Evolutionary conservation across 2,329 filamentous ascomycete species (phyloP), one percentile per base, ranked within the genome.

Genomic region (Tolypocladium album): DNA sequence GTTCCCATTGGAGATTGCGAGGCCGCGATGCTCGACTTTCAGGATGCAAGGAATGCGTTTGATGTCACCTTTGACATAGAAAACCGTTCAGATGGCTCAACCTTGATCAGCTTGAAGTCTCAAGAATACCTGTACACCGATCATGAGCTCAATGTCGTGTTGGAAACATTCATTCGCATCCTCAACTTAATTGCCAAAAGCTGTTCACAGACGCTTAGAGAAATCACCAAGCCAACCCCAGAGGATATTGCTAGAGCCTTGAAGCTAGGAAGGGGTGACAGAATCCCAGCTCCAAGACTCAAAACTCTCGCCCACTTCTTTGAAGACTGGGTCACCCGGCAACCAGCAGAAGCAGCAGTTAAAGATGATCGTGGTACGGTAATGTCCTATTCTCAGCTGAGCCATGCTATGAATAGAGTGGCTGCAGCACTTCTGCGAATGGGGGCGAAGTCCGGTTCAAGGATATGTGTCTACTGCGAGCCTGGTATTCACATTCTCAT

Each of bases 121-220:
- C 59, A 60, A n/a, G 38, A 58, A 7, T 55, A 60, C 50, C 40
- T 60, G 38, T 60, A 58, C 50, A 55, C 55, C 4, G 34, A 45
- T 1, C 56, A 60, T 24, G 59, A 55, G 34, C 40, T 57, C 5
- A 7, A 13, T 2, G n/a, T 60, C 13, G 31, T 60, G 13, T 15
- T 58, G 27, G 38, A 42, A 17, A 58, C 50, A 7, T 60, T 50
- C 13, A 31, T 60, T 3, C 59, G 56, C 12, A 42, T 55, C 15
- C 56, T 60, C 22, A 34, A 31, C 11, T 27, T 17, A 13, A 22
- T 60, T 12, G 13, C 47, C 36, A 40, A 55, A 31, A 15, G 50
- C 11, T 22, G 42, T 22, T 27, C n/a, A 6, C 47, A n/a, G 9
- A 38, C 38, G 22, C n/a, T 55, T 22, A 3, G 22, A n/a, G 7